These are phyloP conservation scores for Lolium rigidum DNA, from an alignment of 176 grass and related monocot species.

Conservation along the genomic window DNA sequence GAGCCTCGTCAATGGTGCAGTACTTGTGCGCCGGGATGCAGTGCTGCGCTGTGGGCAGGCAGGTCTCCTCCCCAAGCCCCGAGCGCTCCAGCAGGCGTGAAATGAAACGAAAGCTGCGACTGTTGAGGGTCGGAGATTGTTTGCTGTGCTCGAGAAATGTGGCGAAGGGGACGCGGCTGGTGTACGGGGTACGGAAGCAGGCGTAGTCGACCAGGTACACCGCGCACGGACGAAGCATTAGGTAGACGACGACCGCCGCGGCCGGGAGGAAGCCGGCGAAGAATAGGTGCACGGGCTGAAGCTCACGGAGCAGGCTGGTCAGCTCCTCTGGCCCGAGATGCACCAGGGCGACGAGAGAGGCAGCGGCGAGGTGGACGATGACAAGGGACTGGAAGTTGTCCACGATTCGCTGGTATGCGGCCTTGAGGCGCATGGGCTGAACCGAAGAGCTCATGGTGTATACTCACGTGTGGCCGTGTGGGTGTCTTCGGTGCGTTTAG, in stretches of 20 bases:
- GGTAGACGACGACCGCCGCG: conserved; percentile 24
- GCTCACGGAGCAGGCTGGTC: not conserved
- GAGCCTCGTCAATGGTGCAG: not conserved
- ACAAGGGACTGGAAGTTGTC: conserved; percentile 25
- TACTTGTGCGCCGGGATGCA: not conserved
- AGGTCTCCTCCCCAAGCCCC: conserved; percentile 33
- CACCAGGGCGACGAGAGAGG: not conserved
- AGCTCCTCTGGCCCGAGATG: not conserved
- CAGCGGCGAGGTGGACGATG: not conserved
- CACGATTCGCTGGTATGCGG: not conserved
- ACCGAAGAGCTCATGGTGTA: not conserved
- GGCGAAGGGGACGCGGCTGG: conserved; percentile 45
- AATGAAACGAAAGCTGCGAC: too few relatives aligned
- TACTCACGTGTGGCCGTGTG: too few relatives aligned
- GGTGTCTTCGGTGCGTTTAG: not conserved
- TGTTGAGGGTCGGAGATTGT: not conserved
- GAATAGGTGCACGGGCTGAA: conserved; percentile 27
- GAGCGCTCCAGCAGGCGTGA: too few relatives aligned
- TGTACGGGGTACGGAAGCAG: conserved; percentile 51
- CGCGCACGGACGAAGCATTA: conserved; percentile 1
- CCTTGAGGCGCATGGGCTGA: conserved; percentile 9
- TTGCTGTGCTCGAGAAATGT: conserved; percentile 47
- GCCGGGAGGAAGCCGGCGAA: conserved; percentile 39
- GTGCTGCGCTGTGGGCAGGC: not conserved
- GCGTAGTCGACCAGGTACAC: conserved; percentile 62